Conservation (phyloP, 208 protist species). For the Trypanosoma cruzi region DNA sequence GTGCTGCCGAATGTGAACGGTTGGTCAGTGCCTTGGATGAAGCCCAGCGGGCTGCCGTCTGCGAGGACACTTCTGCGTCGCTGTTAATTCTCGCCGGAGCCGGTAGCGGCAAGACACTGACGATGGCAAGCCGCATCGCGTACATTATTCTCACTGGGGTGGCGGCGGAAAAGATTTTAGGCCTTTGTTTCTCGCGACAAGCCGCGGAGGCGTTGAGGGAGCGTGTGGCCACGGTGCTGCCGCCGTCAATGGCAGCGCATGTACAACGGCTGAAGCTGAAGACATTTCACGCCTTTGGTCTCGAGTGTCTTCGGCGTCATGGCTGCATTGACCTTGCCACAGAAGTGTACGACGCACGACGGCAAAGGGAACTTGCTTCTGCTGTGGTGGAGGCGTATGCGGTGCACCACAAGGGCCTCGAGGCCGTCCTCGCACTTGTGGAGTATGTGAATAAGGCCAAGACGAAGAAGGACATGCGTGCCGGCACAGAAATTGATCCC, state of each 20-base stretch:
- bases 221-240: conserved; percentile 54
- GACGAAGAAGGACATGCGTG: conserved; percentile 49
- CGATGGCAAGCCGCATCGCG: conserved; percentile 80
- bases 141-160: conserved; percentile 58
- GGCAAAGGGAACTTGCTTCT: conserved; percentile 56
- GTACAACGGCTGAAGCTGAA: conserved; percentile 63
- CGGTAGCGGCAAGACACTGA: conserved; percentile 91
- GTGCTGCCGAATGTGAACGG: neutral
- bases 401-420: conserved; percentile 41
- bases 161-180: conserved; percentile 60
- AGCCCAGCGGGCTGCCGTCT: conserved; percentile 55
- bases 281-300: conserved; percentile 85
- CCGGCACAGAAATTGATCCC: conserved; percentile 44
- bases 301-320: conserved; percentile 80
- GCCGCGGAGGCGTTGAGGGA: conserved; percentile 75
- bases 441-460: conserved; percentile 76
- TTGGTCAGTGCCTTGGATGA: conserved; percentile 42
- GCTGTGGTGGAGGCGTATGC: conserved; percentile 65
- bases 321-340: conserved; percentile 41
- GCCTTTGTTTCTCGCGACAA: conserved; percentile 86
- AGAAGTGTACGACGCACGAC: conserved; percentile 58
- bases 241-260: conserved; percentile 13
- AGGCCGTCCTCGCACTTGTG: conserved; percentile 59
- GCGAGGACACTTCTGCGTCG: conserved; percentile 36
- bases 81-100: conserved; percentile 80